Percentiles rank a stretch among this genome's conserved stretches.
phyloP scores from a whole-genome alignment of 208 protist species.

The Leishmania guyanensis region DNA sequence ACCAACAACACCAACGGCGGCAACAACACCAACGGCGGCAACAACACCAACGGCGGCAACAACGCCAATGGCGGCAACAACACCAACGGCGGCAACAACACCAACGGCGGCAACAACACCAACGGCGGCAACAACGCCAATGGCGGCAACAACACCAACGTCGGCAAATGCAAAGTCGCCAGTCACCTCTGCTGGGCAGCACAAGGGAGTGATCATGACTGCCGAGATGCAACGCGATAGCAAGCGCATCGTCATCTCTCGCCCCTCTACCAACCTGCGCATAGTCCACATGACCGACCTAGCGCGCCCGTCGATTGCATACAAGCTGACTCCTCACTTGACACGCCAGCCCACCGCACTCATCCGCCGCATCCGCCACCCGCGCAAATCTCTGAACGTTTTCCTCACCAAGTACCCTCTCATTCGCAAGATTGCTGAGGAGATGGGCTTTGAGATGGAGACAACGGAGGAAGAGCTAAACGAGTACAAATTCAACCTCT shows the following conservation, averaged over 20 bases:
- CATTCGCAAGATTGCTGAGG: slow-evolving; percentile 70
- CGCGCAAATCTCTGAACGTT: slow-evolving; percentile 68
- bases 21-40: no score
- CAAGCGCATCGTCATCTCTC: slow-evolving; percentile 23
- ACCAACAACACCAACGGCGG: no score
- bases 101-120: no score
- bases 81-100: no score
- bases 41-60: no score
- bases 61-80: no score
- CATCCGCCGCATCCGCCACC: slow-evolving; percentile 39
- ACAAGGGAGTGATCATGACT: slow-evolving; percentile 6
- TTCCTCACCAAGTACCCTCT: slow-evolving; percentile 85
- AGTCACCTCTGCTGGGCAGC: neutral
- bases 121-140: neutral
- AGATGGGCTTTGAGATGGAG: slow-evolving; percentile 75
- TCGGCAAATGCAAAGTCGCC: neutral
- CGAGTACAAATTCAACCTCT: slow-evolving; percentile 92
- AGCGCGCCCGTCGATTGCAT: slow-evolving; percentile 40
- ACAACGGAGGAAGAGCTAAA: slow-evolving; percentile 83
- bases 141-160: neutral
- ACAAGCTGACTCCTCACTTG: slow-evolving; percentile 41
- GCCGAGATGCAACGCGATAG: slow-evolving; percentile 17
- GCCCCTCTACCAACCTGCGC: slow-evolving; percentile 23
- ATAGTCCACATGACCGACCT: slow-evolving; percentile 41
- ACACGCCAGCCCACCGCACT: slow-evolving; percentile 26